These are phyloP conservation scores for Cocos nucifera DNA, from an alignment of 176 grass and related monocot species.

Conservation along the genomic window DNA sequence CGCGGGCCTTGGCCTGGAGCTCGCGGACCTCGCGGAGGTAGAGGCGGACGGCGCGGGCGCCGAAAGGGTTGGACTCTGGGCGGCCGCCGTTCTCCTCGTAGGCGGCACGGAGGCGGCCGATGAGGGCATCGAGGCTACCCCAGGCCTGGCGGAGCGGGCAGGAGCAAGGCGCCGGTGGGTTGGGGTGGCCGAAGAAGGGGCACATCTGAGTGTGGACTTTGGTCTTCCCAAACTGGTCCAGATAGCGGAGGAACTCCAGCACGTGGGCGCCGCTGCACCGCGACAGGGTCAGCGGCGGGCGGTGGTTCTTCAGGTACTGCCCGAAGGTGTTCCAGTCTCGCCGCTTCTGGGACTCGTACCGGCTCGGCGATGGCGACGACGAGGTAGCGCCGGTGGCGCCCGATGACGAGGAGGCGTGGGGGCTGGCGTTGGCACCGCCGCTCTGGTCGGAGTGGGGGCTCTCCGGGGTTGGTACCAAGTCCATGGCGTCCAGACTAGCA, in stretches of 20 bases:
- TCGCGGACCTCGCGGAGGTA: constrained; percentile 95
- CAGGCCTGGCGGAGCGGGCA: constrained; percentile 90
- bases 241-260: constrained; percentile 87
- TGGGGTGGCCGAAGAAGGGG: constrained; percentile 89
- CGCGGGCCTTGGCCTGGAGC: constrained; percentile 72
- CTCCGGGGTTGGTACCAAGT: constrained; percentile 53
- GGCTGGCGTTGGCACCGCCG: background rate
- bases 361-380: constrained; percentile 26
- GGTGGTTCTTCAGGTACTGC: constrained; percentile 88
- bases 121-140: constrained; percentile 87
- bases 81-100: constrained; percentile 85
- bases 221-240: constrained; percentile 96
- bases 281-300: constrained; percentile 62
- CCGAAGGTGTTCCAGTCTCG: constrained; percentile 95
- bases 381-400: background rate
- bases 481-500: constrained; percentile 32
- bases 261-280: constrained; percentile 93
- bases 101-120: constrained; percentile 77
- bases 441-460: constrained; percentile 57
- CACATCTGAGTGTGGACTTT: constrained; percentile 68
- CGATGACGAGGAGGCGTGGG: background rate
- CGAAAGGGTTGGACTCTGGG: constrained; percentile 86
- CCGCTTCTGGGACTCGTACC: constrained; percentile 50
- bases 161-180: constrained; percentile 68
- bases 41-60: constrained; percentile 74